Evolutionary conservation across 441 rosid genomes (phyloP).

Genomic region (Gossypium schwendimanii): DNA sequence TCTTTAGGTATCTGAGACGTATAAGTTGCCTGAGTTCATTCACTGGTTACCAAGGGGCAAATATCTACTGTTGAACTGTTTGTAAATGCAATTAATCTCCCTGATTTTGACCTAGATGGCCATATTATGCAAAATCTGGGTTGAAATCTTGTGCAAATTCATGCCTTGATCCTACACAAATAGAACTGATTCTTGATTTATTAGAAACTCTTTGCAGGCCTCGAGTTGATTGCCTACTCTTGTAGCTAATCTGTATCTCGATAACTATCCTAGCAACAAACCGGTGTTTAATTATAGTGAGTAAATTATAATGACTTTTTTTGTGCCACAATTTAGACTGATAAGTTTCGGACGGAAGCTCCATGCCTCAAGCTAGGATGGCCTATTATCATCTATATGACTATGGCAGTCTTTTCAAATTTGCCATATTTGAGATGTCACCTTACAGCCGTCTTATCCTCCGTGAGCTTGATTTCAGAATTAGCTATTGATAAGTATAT

Average conservation of each 20-base stretch:
- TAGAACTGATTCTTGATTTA: not conserved
- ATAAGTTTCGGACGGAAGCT: not conserved
- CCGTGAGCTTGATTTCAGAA: not conserved
- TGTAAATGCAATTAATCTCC: not conserved
- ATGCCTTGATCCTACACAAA: not conserved
- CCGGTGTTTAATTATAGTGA: not conserved
- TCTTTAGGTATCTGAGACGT: not conserved
- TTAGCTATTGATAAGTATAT: not conserved
- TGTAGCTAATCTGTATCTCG: not conserved
- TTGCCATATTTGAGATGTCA: not conserved
- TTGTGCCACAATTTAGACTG: not conserved
- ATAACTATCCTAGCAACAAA: not conserved
- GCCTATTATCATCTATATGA: not conserved
- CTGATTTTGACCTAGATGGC: not conserved
- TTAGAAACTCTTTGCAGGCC: not conserved
- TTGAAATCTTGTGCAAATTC: not conserved
- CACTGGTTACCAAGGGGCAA: not conserved
- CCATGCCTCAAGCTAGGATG: not conserved
- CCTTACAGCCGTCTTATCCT: not conserved
- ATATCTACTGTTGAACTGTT: not conserved
- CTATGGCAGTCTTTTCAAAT: not conserved
- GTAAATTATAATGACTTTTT: not conserved
- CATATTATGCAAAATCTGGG: not conserved
- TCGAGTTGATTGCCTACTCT: not conserved
- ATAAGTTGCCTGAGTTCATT: not conserved